Percentiles rank a stretch among this genome's conserved stretches.
Evolutionary conservation across 139 green algal species (phyloP).

Genomic region (Picochlorum sp.): DNA sequence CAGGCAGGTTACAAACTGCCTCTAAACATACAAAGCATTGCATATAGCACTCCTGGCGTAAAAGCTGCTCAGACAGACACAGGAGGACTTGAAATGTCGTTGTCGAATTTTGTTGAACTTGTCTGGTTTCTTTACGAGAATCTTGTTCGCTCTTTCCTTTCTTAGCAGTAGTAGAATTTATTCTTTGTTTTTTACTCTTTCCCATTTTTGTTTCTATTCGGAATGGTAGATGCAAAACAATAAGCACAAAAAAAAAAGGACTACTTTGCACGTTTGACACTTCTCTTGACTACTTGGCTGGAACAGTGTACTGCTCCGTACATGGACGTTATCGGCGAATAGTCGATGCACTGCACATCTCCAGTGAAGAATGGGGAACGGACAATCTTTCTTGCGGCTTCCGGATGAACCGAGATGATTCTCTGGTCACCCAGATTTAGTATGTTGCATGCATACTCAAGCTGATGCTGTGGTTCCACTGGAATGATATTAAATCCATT

Average conservation of each 20-base stretch:
- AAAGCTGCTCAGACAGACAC: not conserved
- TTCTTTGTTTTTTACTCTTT: not conserved
- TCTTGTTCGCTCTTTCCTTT: not conserved
- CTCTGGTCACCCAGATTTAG: conserved; percentile 76
- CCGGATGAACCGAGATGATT: conserved; percentile 74
- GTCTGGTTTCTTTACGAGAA: not conserved
- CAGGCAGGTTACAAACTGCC: too few species aligned
- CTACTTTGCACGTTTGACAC: not conserved
- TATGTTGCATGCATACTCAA: conserved; percentile 84
- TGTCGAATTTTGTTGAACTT: not conserved
- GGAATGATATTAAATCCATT: conserved; percentile 88
- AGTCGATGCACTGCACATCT: conserved; percentile 69
- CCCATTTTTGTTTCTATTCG: too few species aligned
- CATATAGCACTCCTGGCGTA: not conserved
- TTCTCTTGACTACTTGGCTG: conserved; percentile 59
- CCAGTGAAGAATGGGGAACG: conserved; percentile 60
- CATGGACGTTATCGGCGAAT: conserved; percentile 82
- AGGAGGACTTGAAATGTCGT: too few species aligned
- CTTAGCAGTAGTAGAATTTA: not conserved
- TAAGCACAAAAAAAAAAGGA: too few species aligned
- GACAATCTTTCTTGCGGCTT: conserved; percentile 74
- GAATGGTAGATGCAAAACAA: too few species aligned
- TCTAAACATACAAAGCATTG: not conserved
- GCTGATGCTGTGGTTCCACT: conserved; percentile 70
- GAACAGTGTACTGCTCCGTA: conserved; percentile 89